Evolutionary conservation across 208 protist species (phyloP), one percentile per base, ranked within the genome.

Genomic region (Novymonas esmeraldas): DNA sequence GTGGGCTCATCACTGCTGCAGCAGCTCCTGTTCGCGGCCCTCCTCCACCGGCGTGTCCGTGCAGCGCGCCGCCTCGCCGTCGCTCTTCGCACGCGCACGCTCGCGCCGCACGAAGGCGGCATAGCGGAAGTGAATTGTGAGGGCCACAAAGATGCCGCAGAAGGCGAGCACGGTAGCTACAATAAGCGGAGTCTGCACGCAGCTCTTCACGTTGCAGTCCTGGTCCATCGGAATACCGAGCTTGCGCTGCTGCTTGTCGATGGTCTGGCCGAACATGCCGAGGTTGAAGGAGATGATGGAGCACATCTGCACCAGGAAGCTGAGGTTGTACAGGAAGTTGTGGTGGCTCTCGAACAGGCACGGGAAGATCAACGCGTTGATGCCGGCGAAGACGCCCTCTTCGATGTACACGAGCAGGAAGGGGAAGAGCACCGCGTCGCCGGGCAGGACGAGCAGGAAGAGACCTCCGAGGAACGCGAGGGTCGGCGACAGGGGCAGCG

Each of bases 391-490:
- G 3, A 81, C 65, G 55, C 84, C 84, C 54, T 87, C 78, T 67
- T 87, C 73, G 44, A 90, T 59, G 78, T 90, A 90, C 28, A 90
- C 66, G 26, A 90, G 31, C 29, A 90, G 80, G 60, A 78, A 87
- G 31, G 84, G 84, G 9, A 90, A 62, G 13, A 90, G 67, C 33
- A 90, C 57, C 10, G 65, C 60, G 1, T 82, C 55, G 29, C 72
- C 66, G 24, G 84, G 84, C 52, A 90, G 58, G 20, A 84, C 51
- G 28, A 90, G 79, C 3, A 87, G 71, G 56, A 87, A 62, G 7
- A 87, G 38, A 0, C 78, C 80, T 6, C 56, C 80, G 28, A 90
- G 29, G 61, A 78, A 65, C 38, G 69, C 73, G 13, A 87, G 29
- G 7, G 70, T n/a, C 1, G 84, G 84, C 3, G 84, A 67, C 22